Percentiles rank a stretch among this genome's conserved stretches.
Evolutionary conservation across 495 filamentous ascomycete genomes (phyloP).

Genomic region (Xylaria longipes): DNA sequence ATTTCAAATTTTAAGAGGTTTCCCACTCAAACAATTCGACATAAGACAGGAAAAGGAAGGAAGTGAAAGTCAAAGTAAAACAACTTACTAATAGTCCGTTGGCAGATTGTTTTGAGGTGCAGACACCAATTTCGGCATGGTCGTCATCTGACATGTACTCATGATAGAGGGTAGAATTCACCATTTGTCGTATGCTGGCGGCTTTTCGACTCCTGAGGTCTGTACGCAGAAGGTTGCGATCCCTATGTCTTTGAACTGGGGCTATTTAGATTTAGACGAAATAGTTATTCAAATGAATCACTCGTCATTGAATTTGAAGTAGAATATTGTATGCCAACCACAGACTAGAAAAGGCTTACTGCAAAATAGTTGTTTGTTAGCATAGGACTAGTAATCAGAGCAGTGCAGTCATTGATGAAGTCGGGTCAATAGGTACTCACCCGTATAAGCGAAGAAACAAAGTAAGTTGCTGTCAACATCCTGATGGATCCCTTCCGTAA

Average conservation of each 20-base stretch:
- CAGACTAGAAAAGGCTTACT: too few relatives aligned
- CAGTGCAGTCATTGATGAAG: too few relatives aligned
- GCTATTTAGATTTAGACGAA: too few relatives aligned
- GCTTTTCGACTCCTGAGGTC: conserved; percentile 25
- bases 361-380: too few relatives aligned
- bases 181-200: conserved; percentile 29
- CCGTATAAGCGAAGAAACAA: conserved; percentile 5
- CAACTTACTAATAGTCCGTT: conserved; percentile 25
- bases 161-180: conserved; percentile 24
- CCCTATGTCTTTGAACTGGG: conserved; percentile 3
- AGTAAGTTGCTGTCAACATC: conserved; percentile 20
- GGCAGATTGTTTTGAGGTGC: conserved; percentile 1
- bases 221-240: conserved; percentile 28
- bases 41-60: too few relatives aligned
- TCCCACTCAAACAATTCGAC: not conserved
- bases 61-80: conserved; percentile 4
- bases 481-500: conserved; percentile 15
- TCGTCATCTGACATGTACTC: conserved; percentile 32
- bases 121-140: conserved; percentile 27
- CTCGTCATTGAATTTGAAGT: too few relatives aligned
- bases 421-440: too few relatives aligned
- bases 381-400: too few relatives aligned
- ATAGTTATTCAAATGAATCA: too few relatives aligned
- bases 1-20: too few relatives aligned
- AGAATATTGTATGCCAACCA: too few relatives aligned